Percentiles rank a stretch among this genome's conserved stretches.
Evolutionary conservation across 202 grass and related monocot genomes (phyloP).

Genomic region (Musa balbisiana): DNA sequence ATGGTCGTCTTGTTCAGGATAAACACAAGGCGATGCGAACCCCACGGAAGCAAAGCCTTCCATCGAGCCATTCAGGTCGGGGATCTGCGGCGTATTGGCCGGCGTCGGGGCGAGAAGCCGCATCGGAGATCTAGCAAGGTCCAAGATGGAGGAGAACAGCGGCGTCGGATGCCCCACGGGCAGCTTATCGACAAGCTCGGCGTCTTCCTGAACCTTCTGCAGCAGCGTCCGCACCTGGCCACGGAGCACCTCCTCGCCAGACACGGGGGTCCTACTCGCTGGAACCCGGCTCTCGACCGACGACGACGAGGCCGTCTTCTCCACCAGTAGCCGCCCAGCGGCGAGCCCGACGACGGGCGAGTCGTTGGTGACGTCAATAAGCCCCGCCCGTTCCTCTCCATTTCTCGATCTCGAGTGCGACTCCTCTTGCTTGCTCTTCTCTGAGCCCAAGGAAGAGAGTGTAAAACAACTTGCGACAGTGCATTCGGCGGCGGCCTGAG

Average conservation of each 20-base stretch:
- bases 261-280: slow-evolving; percentile 43
- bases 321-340: slow-evolving; percentile 25
- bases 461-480: too few relatives aligned
- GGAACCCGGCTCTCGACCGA: slow-evolving; percentile 31
- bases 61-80: not conserved
- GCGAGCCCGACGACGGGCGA: slow-evolving; percentile 82
- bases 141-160: not conserved
- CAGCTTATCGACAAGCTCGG: slow-evolving; percentile 17
- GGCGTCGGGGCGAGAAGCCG: slow-evolving; percentile 89
- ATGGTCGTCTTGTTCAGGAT: too few relatives aligned
- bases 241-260: slow-evolving; percentile 71
- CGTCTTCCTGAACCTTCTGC: slow-evolving; percentile 67
- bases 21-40: too few relatives aligned
- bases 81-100: slow-evolving; percentile 62
- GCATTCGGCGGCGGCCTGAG: slow-evolving; percentile 27
- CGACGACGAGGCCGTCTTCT: slow-evolving; percentile 33
- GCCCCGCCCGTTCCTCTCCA: slow-evolving; percentile 25
- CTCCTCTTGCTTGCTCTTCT: slow-evolving; percentile 27
- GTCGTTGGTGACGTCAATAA: slow-evolving; percentile 90
- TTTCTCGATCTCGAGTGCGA: not conserved
- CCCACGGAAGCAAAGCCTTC: too few relatives aligned
- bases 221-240: slow-evolving; percentile 84
- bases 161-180: not conserved
- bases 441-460: not conserved
- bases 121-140: slow-evolving; percentile 31